Percentiles rank a stretch among this genome's conserved stretches.
These are phyloP conservation scores for Eucalyptus camaldulensis DNA, from an alignment of 345 rosid genomes.

Conservation along the genomic window DNA sequence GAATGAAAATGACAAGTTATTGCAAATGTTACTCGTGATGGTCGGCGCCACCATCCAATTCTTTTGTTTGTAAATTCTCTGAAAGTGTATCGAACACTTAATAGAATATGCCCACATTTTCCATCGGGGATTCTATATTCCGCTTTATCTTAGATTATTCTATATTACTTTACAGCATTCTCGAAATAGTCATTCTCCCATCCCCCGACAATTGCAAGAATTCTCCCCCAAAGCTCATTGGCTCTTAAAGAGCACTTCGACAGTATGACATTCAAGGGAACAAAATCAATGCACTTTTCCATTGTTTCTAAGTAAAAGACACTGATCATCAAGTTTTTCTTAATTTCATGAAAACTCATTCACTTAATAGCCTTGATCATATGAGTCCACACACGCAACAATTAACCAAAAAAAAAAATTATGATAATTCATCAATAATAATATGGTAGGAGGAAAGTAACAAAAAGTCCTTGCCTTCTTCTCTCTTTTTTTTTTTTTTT, in stretches of 20 bases:
- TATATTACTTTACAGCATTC: neutral
- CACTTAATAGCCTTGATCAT: neutral
- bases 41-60: neutral
- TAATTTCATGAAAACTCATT: neutral
- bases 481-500: neutral
- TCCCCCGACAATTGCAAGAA: neutral
- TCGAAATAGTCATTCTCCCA: neutral
- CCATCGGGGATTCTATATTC: neutral
- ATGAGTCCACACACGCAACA: neutral
- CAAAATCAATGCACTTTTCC: neutral
- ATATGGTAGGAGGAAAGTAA: neutral
- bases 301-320: neutral
- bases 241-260: neutral
- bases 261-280: neutral
- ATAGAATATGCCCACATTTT: neutral
- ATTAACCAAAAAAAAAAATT: neutral
- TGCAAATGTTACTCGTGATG: neutral
- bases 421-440: neutral
- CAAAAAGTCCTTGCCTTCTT: neutral
- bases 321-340: neutral
- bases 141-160: neutral
- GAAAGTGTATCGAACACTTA: neutral
- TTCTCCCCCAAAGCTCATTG: neutral
- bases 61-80: neutral
- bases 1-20: neutral